Base-by-base conservation (phyloP, 768 basidiomycete species). In the Gyrodon lividus region DNA sequence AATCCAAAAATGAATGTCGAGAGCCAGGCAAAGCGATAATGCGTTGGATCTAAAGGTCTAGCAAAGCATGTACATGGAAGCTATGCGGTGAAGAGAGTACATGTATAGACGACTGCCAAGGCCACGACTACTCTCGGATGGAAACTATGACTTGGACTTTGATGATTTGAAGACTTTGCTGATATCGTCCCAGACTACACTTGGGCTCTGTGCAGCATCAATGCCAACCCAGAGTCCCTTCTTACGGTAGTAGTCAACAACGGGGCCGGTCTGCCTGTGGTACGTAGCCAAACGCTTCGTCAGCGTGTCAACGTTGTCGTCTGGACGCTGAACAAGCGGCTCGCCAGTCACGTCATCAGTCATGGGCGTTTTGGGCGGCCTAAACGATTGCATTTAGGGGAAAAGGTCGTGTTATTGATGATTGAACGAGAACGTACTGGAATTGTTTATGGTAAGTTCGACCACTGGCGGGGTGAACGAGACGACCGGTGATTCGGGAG, bases 321-420 rank as follows among this genome's bases (percentile, higher is more conserved):
- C 97, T 8, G 94, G 93, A 56, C 97, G 89, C 70, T 98, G 96
- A 63, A 96, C 87, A 59, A 99, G 83, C 33, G 93, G 91, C 72
- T 99, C 96, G 51, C 97, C 97, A 4, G 94, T 90, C 31, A 89
- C 76, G 70, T 99, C 97, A 72, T 99, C 97, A 17, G 79, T 78
- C 78, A 92, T 88, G n/a, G 84, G 62, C 73, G 97, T 98, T 80
- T 98, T 98, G 26, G 97, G 97, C 5, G 97, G 97, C 74, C 95
- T 99, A 67, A 54, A 59, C 6, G 43, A 31, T 30, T 13, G 5
- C 50, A 35, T 23, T 54, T 22, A 52, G 50, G 57, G 55, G 57
- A 44, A 56, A 39, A 54, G 42, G 31, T 40, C 20, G 59, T 40
- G 22, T 37, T 10, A 16, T 45, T 23, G 30, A 14, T 37, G 42